Base-by-base conservation (phyloP, 768 basidiomycete genomes). In the Candolleomyces eurysporus region DNA sequence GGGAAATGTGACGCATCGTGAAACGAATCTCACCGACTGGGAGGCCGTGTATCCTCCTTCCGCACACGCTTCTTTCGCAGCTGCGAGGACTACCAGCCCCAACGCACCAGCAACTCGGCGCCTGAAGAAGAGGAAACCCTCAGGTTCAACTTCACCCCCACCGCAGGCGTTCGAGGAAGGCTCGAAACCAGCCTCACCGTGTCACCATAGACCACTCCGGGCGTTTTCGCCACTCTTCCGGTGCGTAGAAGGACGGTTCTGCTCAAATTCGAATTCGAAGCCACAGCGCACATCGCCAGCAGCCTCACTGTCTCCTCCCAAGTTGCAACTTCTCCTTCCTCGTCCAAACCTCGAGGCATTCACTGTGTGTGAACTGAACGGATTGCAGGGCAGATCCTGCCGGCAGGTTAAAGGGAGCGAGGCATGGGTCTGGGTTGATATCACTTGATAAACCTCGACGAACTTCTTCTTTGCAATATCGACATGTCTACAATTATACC, bases 351-450 rank as follows among this genome's bases (percentile, higher is more conserved):
- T 56, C 19, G 40, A 43, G n/a, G 54, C 54, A 14, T 36, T 56
- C 36, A 17, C 21, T 56, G 39, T 21, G 19, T 22, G n/a, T 39
- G 40, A n/a, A 13, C 36, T 19, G 54, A 40, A 42, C n/a, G 54
- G 26, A 39, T 39, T 16, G 17, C n/a, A 4, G 14, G 40, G 16
- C 19, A 39, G 5, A 31, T 31, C 52, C 31, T n/a, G 54, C 39
- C 16, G 40, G 26, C 39, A 42, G 9, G 54, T 13, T 21, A 22
- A 13, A 2, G 40, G 54, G 26, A 56, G 42, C 14, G 54, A 56
- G 39, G 32, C 54, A 11, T 56, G 54, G 54, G 54, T 56, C 19
- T 56, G 36, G 54, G 40, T 56, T 2, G 54, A 56, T 39, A 43
- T 36, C 36, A 36, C 36, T 36, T 36, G 36, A 36, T 36, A 36